A percentile compares a stretch with the other conserved stretches of the same genome.
phyloP scores from a whole-genome alignment of 2,329 filamentous ascomycete genomes.

The Didymosphaeria variabile region DNA sequence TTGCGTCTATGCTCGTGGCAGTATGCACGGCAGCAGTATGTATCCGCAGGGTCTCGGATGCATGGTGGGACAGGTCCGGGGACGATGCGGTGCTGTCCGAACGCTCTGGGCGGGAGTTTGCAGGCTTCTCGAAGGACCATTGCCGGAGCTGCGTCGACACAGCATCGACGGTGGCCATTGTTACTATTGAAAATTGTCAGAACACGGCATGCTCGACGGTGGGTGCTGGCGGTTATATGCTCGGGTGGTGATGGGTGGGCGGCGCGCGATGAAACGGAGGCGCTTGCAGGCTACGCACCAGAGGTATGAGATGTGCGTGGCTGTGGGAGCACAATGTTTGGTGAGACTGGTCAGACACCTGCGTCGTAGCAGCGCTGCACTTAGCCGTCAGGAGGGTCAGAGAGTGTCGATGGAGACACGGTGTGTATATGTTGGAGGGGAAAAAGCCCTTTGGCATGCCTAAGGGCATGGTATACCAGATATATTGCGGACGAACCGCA shows the following conservation, averaged over 20 bases:
- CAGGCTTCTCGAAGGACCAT: constrained; percentile 49
- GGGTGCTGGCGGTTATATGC: constrained; percentile 28
- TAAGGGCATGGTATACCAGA: constrained; percentile 23
- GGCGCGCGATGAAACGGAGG: constrained; percentile 41
- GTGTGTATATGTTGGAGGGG: constrained; percentile 22
- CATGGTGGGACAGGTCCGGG: constrained; percentile 47
- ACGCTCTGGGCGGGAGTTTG: constrained; percentile 36
- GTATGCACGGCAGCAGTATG: constrained; percentile 33
- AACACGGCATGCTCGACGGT: constrained; percentile 10
- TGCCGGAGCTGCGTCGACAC: constrained; percentile 47
- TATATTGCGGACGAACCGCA: constrained; percentile 33
- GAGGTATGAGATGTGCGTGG: constrained; percentile 29
- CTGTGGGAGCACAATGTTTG: constrained; percentile 31
- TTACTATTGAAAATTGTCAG: constrained; percentile 22
- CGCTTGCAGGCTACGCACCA: constrained; percentile 38
- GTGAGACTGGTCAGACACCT: constrained; percentile 34
- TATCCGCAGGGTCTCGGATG: constrained; percentile 46
- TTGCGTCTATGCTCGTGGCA: constrained; percentile 24
- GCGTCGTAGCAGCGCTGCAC: constrained; percentile 20
- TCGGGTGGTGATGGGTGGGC: constrained; percentile 19
- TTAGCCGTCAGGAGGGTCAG: constrained; percentile 5
- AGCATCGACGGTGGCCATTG: constrained; percentile 43
- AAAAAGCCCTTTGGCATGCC: constrained; percentile 9
- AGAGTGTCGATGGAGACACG: neutral
- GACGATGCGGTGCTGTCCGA: constrained; percentile 46